phyloP scores from a whole-genome alignment of 2,329 filamentous ascomycete species.

The Cordyceps farinosa region DNA sequence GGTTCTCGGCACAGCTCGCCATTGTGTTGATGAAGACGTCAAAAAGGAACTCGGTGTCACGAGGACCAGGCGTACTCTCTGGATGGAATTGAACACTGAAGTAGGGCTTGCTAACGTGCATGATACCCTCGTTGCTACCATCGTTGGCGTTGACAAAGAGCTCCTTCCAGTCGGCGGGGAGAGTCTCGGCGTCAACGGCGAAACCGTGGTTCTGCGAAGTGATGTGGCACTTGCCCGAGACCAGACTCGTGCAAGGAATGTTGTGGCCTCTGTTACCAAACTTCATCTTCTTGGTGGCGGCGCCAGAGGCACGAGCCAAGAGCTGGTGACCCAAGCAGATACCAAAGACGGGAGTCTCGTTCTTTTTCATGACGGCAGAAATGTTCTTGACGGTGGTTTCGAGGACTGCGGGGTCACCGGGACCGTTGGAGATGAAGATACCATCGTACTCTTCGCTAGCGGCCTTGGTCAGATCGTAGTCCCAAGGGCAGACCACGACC shows the following conservation, averaged over 20 bases:
- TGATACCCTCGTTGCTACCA: constrained; percentile 95
- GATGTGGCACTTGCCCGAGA: constrained; percentile 96
- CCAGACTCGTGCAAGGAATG: constrained; percentile 93
- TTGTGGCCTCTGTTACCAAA: constrained; percentile 99
- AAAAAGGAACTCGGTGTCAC: constrained; percentile 94
- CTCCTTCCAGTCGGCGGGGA: constrained; percentile 82
- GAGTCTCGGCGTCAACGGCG: constrained; percentile 76
- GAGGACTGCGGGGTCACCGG: constrained; percentile 88
- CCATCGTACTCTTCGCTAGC: constrained; percentile 86
- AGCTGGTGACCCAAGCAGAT: constrained; percentile 96
- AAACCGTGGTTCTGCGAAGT: constrained; percentile 98
- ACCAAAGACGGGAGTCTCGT: constrained; percentile 84
- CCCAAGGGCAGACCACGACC: constrained; percentile 91
- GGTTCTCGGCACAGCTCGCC: constrained; percentile 63
- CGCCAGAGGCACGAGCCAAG: constrained; percentile 82
- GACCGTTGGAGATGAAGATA: constrained; percentile 96
- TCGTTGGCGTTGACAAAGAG: constrained; percentile 98
- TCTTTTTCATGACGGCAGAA: constrained; percentile 69
- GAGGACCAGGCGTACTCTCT: constrained; percentile 90
- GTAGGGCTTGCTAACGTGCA: constrained; percentile 78
- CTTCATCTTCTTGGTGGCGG: constrained; percentile 91
- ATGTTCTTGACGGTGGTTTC: constrained; percentile 77
- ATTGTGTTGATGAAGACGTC: constrained; percentile 94
- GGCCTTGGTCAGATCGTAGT: constrained; percentile 80
- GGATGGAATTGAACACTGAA: constrained; percentile 99